These are phyloP conservation scores for Cyberlindnera misumaiensis DNA, from an alignment of 805 yeast species.

Conservation along the genomic window DNA sequence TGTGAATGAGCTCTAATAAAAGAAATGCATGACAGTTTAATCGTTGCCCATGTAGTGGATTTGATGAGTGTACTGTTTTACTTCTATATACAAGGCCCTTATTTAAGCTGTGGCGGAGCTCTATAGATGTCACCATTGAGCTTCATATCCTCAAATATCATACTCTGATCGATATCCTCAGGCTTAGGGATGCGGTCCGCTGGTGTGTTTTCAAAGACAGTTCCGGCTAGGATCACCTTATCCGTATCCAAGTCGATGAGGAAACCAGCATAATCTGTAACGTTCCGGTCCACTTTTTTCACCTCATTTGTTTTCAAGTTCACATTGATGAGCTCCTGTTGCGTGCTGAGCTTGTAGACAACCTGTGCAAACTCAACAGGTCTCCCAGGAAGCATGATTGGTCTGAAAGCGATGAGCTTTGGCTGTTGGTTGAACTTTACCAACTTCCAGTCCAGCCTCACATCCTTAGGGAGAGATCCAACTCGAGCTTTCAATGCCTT, in stretches of 20 bases:
- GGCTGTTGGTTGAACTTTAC: slow-evolving; percentile 66
- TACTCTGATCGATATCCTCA: slow-evolving; percentile 23
- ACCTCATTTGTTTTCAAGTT: slow-evolving; percentile 38
- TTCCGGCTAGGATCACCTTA: slow-evolving; percentile 53
- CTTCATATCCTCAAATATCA: slow-evolving; percentile 25
- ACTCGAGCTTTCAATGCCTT: slow-evolving; percentile 49
- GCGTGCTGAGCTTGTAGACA: slow-evolving; percentile 56
- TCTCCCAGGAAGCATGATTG: slow-evolving; percentile 51
- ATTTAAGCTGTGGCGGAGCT: slow-evolving; percentile 17
- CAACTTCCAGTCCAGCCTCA: slow-evolving; percentile 70
- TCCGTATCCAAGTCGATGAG: slow-evolving; percentile 55
- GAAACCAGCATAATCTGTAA: slow-evolving; percentile 55
- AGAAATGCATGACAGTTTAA: no score
- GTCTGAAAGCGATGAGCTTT: slow-evolving; percentile 62
- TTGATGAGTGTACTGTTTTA: slow-evolving; percentile 1
- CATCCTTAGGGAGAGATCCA: slow-evolving; percentile 47
- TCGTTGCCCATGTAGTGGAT: no score
- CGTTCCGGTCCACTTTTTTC: slow-evolving; percentile 42
- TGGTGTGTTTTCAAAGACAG: slow-evolving; percentile 55
- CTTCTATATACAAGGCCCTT: neutral
- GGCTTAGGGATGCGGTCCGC: slow-evolving; percentile 30
- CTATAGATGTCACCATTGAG: slow-evolving; percentile 29
- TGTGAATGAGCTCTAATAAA: slow-evolving; percentile 38
- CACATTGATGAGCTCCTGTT: slow-evolving; percentile 48
- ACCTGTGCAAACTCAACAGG: slow-evolving; percentile 52